A percentile compares a stretch with the other conserved stretches of the same genome.
These are phyloP conservation scores for Calamus simplicifolius DNA, from an alignment of 176 grass and related monocot species.

Conservation along the genomic window DNA sequence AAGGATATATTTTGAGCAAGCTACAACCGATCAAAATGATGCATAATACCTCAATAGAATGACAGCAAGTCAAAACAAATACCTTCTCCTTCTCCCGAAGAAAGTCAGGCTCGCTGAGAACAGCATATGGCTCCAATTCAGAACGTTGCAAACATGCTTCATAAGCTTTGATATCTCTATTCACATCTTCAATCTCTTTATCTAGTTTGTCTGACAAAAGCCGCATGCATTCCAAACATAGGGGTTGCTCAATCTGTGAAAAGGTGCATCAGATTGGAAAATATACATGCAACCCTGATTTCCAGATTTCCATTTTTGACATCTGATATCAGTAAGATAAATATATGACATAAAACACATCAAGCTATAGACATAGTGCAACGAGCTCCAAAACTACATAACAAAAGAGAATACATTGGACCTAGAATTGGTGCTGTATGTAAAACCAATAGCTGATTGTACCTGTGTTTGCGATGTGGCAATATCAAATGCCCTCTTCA, in stretches of 20 bases:
- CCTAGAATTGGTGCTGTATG: neutral
- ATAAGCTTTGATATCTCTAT: constrained; percentile 82
- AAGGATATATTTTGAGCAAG: too few relatives aligned
- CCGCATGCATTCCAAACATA: constrained; percentile 93
- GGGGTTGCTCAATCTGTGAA: constrained; percentile 87
- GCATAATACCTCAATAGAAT: too few relatives aligned
- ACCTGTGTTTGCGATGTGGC: constrained; percentile 94
- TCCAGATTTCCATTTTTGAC: too few relatives aligned
- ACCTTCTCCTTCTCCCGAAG: constrained; percentile 87
- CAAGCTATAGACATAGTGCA: too few relatives aligned
- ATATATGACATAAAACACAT: too few relatives aligned
- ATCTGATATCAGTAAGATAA: too few relatives aligned
- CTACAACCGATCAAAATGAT: too few relatives aligned
- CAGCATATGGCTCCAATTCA: constrained; percentile 49
- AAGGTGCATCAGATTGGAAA: neutral
- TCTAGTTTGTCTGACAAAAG: constrained; percentile 93
- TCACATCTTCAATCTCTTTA: constrained; percentile 85
- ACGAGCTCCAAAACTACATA: too few relatives aligned
- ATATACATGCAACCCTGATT: neutral
- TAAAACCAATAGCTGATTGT: constrained; percentile 5
- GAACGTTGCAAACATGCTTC: constrained; percentile 64
- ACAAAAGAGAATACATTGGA: neutral
- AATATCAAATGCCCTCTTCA: constrained; percentile 93
- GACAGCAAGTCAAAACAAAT: neutral
- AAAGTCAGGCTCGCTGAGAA: constrained; percentile 78